These are phyloP conservation scores for Lichtheimia hyalospora DNA, from an alignment of 371 early-diverging fungal genomes.

Conservation along the genomic window DNA sequence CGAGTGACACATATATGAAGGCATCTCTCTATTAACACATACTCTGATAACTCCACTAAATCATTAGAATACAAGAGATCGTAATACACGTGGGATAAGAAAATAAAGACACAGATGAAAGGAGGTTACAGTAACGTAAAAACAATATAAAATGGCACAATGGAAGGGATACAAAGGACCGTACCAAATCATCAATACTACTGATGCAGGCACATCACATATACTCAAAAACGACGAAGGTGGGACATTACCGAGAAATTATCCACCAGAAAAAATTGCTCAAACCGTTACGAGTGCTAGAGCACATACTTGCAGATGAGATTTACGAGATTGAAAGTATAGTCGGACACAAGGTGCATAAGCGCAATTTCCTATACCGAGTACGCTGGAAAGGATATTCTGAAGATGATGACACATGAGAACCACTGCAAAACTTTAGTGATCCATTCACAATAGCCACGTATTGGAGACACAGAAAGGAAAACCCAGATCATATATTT, in stretches of 20 bases:
- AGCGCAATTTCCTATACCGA: conserved; percentile 13
- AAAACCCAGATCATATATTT: neutral
- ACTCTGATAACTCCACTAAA: no score
- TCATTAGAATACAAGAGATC: no score
- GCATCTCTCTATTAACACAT: no score
- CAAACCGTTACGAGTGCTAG: neutral
- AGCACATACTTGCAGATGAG: conserved; percentile 1
- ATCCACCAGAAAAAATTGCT: conserved; percentile 1
- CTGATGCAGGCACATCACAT: conserved; percentile 10
- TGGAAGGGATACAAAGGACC: conserved; percentile 13
- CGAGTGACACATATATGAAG: no score
- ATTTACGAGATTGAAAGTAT: conserved; percentile 7
- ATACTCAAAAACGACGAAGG: conserved; percentile 4
- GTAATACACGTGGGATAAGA: no score
- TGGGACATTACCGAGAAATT: neutral
- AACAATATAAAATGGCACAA: no score
- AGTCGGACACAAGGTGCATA: neutral
- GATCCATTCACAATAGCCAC: conserved; percentile 14
- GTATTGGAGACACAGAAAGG: conserved; percentile 5
- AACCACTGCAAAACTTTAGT: conserved; percentile 18
- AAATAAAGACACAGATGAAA: no score
- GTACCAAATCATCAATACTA: conserved; percentile 1
- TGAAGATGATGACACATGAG: conserved; percentile 24
- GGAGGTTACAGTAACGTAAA: no score
- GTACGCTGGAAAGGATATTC: conserved; percentile 23